Percentiles rank a stretch among this genome's conserved stretches.
These are phyloP conservation scores for Corymbia calophylla DNA, from an alignment of 441 rosid genomes.

Conservation along the genomic window DNA sequence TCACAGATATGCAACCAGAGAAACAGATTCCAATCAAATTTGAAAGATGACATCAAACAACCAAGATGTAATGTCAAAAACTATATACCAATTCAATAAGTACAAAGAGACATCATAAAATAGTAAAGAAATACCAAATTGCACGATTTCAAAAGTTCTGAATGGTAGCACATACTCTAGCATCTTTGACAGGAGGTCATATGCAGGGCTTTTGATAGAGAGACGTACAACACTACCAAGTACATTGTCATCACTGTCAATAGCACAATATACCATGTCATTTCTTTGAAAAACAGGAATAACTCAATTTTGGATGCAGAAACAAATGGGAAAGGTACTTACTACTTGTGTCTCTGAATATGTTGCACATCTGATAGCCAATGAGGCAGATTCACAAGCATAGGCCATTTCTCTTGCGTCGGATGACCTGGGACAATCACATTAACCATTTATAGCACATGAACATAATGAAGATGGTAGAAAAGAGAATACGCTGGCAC, in stretches of 20 bases:
- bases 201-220: conserved; percentile 45
- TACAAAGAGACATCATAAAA: neutral
- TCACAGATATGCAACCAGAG: neutral
- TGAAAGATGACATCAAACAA: neutral
- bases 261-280: neutral
- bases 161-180: conserved; percentile 34
- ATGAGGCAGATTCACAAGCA: conserved; percentile 71
- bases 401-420: conserved; percentile 96
- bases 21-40: neutral
- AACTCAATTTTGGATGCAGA: neutral
- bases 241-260: conserved; percentile 36
- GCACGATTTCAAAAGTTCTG: neutral
- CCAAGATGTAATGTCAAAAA: neutral
- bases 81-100: neutral
- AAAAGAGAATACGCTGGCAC: neutral
- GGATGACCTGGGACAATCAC: conserved; percentile 55
- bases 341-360: conserved; percentile 76
- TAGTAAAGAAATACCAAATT: neutral
- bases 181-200: conserved; percentile 91
- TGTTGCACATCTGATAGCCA: conserved; percentile 69
- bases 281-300: neutral
- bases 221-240: conserved; percentile 72
- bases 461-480: neutral
- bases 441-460: neutral
- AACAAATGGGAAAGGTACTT: neutral